Conservation (phyloP, 2,329 filamentous ascomycete genomes). For the Botrytis byssoidea region DNA sequence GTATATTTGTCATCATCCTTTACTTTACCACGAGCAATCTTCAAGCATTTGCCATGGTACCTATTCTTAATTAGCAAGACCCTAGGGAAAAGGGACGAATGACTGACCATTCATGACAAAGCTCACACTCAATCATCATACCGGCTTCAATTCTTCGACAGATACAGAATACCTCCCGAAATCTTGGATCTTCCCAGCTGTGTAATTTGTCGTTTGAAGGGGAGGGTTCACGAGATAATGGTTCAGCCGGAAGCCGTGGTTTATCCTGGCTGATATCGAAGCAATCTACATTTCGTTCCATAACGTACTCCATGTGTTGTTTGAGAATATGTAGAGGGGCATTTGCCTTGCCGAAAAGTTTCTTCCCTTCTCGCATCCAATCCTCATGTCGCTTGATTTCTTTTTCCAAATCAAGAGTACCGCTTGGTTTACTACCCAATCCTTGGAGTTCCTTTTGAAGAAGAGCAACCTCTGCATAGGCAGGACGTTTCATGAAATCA, state of each 20-base stretch:
- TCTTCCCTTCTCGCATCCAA: conserved; percentile 98
- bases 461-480: conserved; percentile 74
- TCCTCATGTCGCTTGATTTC: conserved; percentile 95
- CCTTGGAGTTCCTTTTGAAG: conserved; percentile 67
- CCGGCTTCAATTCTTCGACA: conserved; percentile 90
- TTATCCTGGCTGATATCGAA: conserved; percentile 85
- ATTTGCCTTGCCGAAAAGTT: conserved; percentile 96
- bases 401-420: conserved; percentile 88
- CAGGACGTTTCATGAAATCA: conserved; percentile 76
- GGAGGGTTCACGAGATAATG: conserved; percentile 78
- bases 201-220: conserved; percentile 53
- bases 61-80: conserved; percentile 44
- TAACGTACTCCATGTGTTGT: conserved; percentile 89
- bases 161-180: conserved; percentile 90
- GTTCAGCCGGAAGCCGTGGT: conserved; percentile 86
- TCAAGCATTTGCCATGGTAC: conserved; percentile 98
- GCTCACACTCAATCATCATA: conserved; percentile 99
- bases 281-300: conserved; percentile 84
- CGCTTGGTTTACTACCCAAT: conserved; percentile 86
- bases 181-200: conserved; percentile 61
- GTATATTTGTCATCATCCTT: conserved; percentile 99
- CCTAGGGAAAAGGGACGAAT: background rate
- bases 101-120: conserved; percentile 93
- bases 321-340: conserved; percentile 94
- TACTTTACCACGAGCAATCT: conserved; percentile 95